Base-by-base conservation (phyloP, 2,329 filamentous ascomycete genomes). In the Colletotrichum australisinense region DNA sequence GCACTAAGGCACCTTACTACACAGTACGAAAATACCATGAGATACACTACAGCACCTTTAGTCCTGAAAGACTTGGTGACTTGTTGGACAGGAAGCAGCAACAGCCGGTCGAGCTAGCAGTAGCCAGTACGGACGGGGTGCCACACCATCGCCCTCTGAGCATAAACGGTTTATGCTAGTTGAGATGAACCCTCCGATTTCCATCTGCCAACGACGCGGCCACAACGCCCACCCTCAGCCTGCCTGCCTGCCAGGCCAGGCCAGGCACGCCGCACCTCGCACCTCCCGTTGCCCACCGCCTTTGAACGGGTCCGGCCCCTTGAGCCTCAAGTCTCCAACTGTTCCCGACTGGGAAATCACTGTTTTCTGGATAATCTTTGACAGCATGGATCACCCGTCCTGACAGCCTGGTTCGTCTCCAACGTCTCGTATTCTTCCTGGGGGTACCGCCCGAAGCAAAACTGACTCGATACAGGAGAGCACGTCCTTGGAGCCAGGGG, bases 401-500 rank as follows among this genome's bases (percentile, higher is more conserved):
- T 70, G 56, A 64, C 56, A 73, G 70, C 58, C 70, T 42, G 46
- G 70, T 58, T 59, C 55, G 60, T 70, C 70, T 66, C 67, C 56
- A 70, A 66, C 60, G 67, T 55, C 70, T 73, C 70, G 70, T 73
- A 73, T 73, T 73, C 67, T 62, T 52, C 19, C 16, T 22, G 56
- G 35, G 67, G 67, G 70, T 32, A 19, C 60, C 67, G 38, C 46
- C 49, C 70, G 70, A 65, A 62, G 53, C 42, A 73, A 70, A 62
- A 70, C 70, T 73, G 67, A 73, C 67, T 73, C 70, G 70, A 73
- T 70, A 57, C 70, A 73, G 62, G n/a, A 52, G 28, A 70, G 70
- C 70, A 70, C 62, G 60, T 62, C 56, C 70, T 46, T 56, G 53
- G 60, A 52, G 38, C 67, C 67, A 53, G 69, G 68, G 69, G 24